Evolutionary conservation across 2,329 filamentous ascomycete species (phyloP), one percentile per base, ranked within the genome.

Genomic region (Calonectria crousiana): DNA sequence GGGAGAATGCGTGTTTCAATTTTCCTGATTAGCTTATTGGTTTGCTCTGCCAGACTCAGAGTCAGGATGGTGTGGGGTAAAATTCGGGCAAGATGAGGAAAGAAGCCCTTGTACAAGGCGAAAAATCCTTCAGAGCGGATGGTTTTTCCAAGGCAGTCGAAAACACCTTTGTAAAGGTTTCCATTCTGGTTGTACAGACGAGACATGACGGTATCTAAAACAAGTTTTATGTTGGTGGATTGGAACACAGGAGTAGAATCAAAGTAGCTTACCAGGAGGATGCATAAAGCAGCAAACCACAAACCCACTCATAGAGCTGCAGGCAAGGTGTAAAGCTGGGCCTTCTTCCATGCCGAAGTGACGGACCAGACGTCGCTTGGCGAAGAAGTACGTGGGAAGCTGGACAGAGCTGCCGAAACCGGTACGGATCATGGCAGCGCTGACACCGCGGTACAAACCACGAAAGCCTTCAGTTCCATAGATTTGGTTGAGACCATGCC

Each of bases 211-310:
- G 97, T 99, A 84, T 99, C 97, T 91, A 75, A 11, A 38, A 44
- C 32, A 79, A 67, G 26, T 11, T 13, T 41, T 32, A 30, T 32
- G 76, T 60, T 67, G 52, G 68, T 34, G 9, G 41, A 34, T 34
- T 10, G n/a, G 6, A 58, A 51, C 16, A 10, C 11, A 34, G 23
- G 47, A 26, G 6, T 13, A 38, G 14, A 28, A 51, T 20, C 16
- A 1, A 16, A 14, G 32, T 2, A 36, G 84, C 90, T 83, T 86
- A 95, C 94, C 94, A 82, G 97, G 97, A 69, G 97, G 97, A 82
- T 99, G 97, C 97, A 99, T 99, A 77, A 98, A 93, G 80, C 95
- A 95, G 87, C 97, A 99, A 23, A 99, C 97, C 16, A 98, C 97
- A 81, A 99, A 98, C 0, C 97, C 97, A 81, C 95, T 98, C 47